Conservation (phyloP, 208 protist species). For the Acanthamoeba sp. region DNA sequence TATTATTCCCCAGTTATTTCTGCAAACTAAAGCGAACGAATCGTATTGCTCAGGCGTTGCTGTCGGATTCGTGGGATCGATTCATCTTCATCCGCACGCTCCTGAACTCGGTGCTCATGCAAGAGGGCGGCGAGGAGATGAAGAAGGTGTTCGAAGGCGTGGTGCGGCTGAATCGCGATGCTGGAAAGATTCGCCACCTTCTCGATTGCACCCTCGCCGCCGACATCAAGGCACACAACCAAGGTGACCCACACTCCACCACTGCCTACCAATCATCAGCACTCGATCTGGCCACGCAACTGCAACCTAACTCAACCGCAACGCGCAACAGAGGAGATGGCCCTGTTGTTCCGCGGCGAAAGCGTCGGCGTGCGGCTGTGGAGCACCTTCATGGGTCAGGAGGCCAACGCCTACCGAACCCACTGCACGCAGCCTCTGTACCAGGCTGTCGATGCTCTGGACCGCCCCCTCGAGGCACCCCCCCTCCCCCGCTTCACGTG, state of each 20-base stretch:
- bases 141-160: not conserved
- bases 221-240: not conserved
- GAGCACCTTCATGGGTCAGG: not conserved
- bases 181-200: not conserved
- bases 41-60: not conserved
- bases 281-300: not conserved
- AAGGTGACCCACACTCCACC: not conserved
- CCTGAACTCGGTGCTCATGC: not conserved
- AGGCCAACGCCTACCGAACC: not conserved
- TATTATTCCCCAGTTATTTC: not conserved
- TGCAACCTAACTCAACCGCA: not conserved
- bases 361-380: not conserved
- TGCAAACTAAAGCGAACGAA: not conserved
- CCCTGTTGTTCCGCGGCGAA: constrained; percentile 29
- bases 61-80: not conserved
- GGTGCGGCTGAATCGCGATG: not conserved
- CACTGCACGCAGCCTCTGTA: not conserved
- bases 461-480: not conserved
- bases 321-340: not conserved
- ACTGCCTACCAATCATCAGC: no score
- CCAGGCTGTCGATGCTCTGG: not conserved
- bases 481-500: no score
- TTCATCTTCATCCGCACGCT: constrained; percentile 21
- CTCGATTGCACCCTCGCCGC: not conserved
- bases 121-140: not conserved